Base-by-base conservation (phyloP, 2,329 filamentous ascomycete genomes). In the Blumeria graminis region DNA sequence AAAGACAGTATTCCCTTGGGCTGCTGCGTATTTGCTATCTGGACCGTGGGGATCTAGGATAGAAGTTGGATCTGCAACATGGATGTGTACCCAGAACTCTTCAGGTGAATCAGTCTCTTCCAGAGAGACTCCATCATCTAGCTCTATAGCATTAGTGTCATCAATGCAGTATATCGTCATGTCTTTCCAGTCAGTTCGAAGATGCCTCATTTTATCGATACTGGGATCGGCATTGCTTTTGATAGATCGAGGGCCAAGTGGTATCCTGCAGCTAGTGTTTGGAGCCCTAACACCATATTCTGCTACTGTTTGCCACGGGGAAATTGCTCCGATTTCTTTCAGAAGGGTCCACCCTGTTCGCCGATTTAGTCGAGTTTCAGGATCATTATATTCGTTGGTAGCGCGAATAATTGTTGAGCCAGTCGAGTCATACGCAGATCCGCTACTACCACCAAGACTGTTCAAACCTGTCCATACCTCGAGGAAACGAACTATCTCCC, bases 61-160 rank as follows among this genome's bases (percentile, higher is more conserved):
- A 5, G 86, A 84, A 1, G 82, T 82, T 8, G 85, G 85, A 63
- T 92, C 86, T 13, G 86, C 86, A 45, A 84, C 76, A 65, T 92
- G 86, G 35, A 87, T 69, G 63, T 88, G 84, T 34, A 90, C 71
- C 86, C 86, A 92, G 63, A 77, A 78, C 61, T 83, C 73, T 55
- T 72, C 65, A 18, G 72, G 59, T 60, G 60, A 16, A 67, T 71
- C 68, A 0, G 81, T 75, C 50, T 68, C 66, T 64, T 87, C 81
- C 7, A 92, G 64, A 0, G 85, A 90, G 8, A 93, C 69, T 1
- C 81, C 86, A 64, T 93, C 86, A 61, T 93, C 86, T 57, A 92
- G 83, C 62, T 90, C 80, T 33, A 75, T 71, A 0, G 86, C 83
- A 38, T 68, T 69, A 18, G 73, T 71, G 33, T 76, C 74, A 63